Base-by-base conservation (phyloP, 441 rosid genomes). In the Raphanus hybrid region DNA sequence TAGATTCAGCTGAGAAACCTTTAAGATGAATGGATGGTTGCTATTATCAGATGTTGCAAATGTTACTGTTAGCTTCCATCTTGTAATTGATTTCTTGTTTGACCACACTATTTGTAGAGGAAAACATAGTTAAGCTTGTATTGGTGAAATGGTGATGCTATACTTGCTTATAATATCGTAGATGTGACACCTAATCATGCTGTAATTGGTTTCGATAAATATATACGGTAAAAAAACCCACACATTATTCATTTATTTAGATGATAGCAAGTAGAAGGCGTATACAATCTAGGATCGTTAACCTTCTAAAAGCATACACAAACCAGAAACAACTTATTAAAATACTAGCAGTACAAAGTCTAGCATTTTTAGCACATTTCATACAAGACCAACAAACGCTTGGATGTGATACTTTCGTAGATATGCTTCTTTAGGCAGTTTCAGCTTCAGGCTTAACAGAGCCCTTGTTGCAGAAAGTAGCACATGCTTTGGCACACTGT, bases 41-140 rank as follows among this genome's bases (percentile, higher is more conserved):
- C 60, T 55, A n/a, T 48, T 48, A n/a, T 48, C 50, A 48, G 60
- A 55, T 55, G 60, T 55, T 54, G 55, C 15, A 48, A 48, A 48
- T 48, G 55, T 43, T 10, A 43, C 5, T 39, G 2, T 39, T 39
- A 39, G 10, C 45, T 39, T 39, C 11, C 3, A 39, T 39, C 45
- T 39, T 39, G 10, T 39, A 39, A 39, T 39, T 39, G 45, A 39
- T 39, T 39, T 2, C 45, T 43, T 43, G 50, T 43, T 43, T 43
- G n/a, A 43, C 50, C 50, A 4, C 50, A 3, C n/a, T 10, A 9
- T 41, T n/a, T 43, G 48, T 9, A 43, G 50, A 43, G 50, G 12
- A 10, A 43, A 43, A 10, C 50, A 9, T 3, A 41, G n/a, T 41
- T 41, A 43, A 43, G 50, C 50, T 43, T 43, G 50, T 43, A 43